These are phyloP conservation scores for Coleophoma crateriformis DNA, from an alignment of 2,329 filamentous ascomycete genomes.

Conservation along the genomic window DNA sequence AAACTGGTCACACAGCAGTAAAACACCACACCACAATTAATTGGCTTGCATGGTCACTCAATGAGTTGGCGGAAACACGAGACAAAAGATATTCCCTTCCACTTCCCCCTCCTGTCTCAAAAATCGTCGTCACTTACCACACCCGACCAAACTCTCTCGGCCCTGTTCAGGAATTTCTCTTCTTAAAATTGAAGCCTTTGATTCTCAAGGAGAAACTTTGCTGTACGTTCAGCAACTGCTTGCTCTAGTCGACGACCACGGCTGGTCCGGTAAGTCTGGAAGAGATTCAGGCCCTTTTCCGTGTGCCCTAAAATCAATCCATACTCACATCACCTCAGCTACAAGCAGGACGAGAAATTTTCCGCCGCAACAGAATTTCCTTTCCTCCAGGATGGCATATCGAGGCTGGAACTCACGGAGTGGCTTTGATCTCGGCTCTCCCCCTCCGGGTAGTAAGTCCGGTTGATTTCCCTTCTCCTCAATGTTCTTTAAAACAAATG, in stretches of 20 bases:
- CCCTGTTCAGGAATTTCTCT: constrained; percentile 9
- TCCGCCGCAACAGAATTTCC: too few relatives aligned
- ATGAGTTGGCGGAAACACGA: too few relatives aligned
- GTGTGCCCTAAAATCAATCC: not conserved
- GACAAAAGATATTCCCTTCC: not conserved
- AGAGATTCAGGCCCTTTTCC: constrained; percentile 2
- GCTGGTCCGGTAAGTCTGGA: too few relatives aligned
- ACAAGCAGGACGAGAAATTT: too few relatives aligned
- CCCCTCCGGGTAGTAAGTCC: constrained; percentile 11
- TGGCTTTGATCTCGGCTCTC: constrained; percentile 18
- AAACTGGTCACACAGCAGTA: too few relatives aligned
- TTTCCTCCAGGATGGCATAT: constrained; percentile 4
- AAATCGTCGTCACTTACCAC: constrained; percentile 10
- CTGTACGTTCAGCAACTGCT: constrained; percentile 5
- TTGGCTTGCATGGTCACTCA: too few relatives aligned
- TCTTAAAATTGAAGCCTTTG: constrained; percentile 11
- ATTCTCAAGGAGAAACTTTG: constrained; percentile 6
- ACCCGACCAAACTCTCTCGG: constrained; percentile 8
- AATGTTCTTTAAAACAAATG: not conserved
- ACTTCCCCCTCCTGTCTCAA: constrained; percentile 8
- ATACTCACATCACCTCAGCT: not conserved
- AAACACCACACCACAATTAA: too few relatives aligned
- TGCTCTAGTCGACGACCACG: too few relatives aligned
- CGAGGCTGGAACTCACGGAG: constrained; percentile 20
- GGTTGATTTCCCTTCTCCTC: not conserved